Conservation (phyloP, 345 rosid species). For the Brassica cretica region DNA sequence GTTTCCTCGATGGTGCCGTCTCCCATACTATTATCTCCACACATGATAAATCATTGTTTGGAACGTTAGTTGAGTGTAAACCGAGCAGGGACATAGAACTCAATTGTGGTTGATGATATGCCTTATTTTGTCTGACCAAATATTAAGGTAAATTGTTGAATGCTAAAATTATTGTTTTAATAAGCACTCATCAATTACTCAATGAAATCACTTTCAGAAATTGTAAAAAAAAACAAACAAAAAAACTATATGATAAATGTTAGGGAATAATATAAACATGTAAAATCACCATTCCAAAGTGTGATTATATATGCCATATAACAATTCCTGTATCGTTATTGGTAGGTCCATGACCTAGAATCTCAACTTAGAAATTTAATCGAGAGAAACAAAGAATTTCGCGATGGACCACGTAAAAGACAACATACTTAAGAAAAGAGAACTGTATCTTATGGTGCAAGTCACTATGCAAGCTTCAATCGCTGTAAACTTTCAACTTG, state of each 20-base stretch:
- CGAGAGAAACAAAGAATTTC: constrained; percentile 21
- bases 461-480: constrained; percentile 43
- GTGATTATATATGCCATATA: constrained; percentile 9
- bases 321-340: constrained; percentile 5
- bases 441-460: constrained; percentile 35
- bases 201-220: neutral
- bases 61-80: neutral
- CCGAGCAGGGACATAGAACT: neutral
- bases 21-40: neutral
- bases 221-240: neutral
- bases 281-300: neutral
- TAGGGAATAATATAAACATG: neutral
- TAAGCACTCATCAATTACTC: neutral
- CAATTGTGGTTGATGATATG: neutral
- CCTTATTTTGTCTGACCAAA: neutral
- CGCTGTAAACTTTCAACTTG: constrained; percentile 33
- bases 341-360: constrained; percentile 38
- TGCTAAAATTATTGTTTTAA: neutral
- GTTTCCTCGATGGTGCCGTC: neutral
- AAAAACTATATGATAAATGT: neutral
- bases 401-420: constrained; percentile 30
- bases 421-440: constrained; percentile 18
- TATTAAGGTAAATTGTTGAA: neutral
- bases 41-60: neutral
- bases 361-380: constrained; percentile 22